A percentile compares a stretch with the other conserved stretches of the same genome.
Evolutionary conservation across 1,284 basidiomycete species (phyloP).

Genomic region (Meira nashicola): DNA sequence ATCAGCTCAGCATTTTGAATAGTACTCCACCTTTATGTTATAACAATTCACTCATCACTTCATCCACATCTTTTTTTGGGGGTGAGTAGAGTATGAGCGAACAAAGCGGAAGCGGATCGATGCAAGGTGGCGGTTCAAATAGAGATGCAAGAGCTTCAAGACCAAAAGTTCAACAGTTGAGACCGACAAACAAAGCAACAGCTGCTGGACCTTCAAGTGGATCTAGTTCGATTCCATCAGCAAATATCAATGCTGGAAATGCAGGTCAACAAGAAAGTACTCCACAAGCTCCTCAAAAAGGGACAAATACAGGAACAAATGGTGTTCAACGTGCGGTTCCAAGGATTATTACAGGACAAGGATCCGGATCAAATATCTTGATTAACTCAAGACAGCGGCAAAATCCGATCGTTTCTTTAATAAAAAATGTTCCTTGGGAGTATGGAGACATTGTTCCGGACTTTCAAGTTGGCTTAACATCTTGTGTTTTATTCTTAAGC

Average conservation of each 20-base stretch:
- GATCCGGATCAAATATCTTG: conserved; percentile 36
- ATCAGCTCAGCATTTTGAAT: too few relatives aligned
- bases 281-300: background rate
- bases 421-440: conserved; percentile 85
- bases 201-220: background rate
- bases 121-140: background rate
- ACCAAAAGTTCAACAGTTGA: conserved; percentile 13
- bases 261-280: background rate
- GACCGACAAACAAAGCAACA: conserved; percentile 14
- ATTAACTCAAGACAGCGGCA: conserved; percentile 62
- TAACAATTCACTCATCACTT: too few relatives aligned
- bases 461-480: conserved; percentile 45
- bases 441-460: conserved; percentile 90
- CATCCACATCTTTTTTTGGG: too few relatives aligned
- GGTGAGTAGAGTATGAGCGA: background rate
- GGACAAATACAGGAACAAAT: background rate
- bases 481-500: conserved; percentile 58
- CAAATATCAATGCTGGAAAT: background rate
- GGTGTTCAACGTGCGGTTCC: background rate
- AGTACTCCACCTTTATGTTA: too few relatives aligned
- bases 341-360: conserved; percentile 15
- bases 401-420: conserved; percentile 78
- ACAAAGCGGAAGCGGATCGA: background rate
- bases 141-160: background rate
- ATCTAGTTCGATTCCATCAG: background rate